Evolutionary conservation across 75 land plant genomes (phyloP).

Genomic region (Picea sitchensis): DNA sequence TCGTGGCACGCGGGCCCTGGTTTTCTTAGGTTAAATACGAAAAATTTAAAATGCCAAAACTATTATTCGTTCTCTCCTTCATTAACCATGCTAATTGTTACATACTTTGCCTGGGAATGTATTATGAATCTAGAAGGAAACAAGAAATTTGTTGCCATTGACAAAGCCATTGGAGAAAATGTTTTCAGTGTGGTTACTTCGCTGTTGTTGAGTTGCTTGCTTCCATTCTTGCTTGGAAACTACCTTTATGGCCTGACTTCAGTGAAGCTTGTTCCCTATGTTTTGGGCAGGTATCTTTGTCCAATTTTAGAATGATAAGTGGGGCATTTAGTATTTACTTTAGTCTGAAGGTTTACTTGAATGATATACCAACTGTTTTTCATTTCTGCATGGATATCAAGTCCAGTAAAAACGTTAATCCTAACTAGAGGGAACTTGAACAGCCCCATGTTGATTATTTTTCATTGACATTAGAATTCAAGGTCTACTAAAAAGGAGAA

Average conservation of each 20-base stretch:
- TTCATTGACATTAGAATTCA: neutral
- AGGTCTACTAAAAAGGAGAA: neutral
- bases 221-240: slow-evolving; percentile 94
- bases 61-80: too few relatives aligned
- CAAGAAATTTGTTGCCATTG: slow-evolving; percentile 91
- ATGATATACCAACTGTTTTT: neutral
- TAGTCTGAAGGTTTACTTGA: neutral
- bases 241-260: slow-evolving; percentile 97
- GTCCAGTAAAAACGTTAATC: neutral
- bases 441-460: neutral
- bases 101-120: slow-evolving; percentile 94
- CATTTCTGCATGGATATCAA: neutral
- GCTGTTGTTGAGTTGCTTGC: slow-evolving; percentile 87
- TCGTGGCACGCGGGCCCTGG: too few relatives aligned
- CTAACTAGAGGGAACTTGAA: neutral
- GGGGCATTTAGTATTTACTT: neutral
- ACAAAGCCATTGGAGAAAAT: slow-evolving; percentile 98
- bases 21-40: too few relatives aligned
- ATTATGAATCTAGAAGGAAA: slow-evolving; percentile 83
- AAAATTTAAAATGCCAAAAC: too few relatives aligned
- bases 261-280: slow-evolving; percentile 86
- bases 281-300: slow-evolving; percentile 73
- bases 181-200: slow-evolving; percentile 95
- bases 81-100: slow-evolving; percentile 46
- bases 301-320: neutral